Evolutionary conservation across 257 asterid genomes (phyloP).

Genomic region (Fraxinus excelsior): DNA sequence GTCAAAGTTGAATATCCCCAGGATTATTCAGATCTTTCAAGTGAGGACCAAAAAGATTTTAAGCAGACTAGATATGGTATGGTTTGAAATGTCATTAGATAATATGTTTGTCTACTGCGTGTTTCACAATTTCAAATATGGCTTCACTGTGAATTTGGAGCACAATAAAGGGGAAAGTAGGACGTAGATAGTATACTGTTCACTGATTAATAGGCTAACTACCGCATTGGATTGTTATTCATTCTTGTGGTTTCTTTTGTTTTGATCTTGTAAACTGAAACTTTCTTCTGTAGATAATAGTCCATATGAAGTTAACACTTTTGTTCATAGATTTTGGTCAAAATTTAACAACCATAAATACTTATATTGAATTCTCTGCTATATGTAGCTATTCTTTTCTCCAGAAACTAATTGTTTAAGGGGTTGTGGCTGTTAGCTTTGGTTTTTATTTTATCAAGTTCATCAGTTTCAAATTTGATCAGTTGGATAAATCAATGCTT

Average conservation of each 20-base stretch:
- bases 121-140: slow-evolving; percentile 7
- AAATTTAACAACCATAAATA: neutral
- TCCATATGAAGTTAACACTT: neutral
- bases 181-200: neutral
- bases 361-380: too few relatives aligned
- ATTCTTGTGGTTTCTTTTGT: neutral
- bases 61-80: slow-evolving; percentile 96
- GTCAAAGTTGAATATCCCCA: slow-evolving; percentile 86
- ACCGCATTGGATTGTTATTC: slow-evolving; percentile 8
- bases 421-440: neutral
- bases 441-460: slow-evolving; percentile 5
- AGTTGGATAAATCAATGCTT: neutral
- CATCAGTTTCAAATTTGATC: slow-evolving; percentile 3
- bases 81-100: slow-evolving; percentile 20
- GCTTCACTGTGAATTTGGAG: slow-evolving; percentile 5
- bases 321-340: neutral
- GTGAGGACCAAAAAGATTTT: slow-evolving; percentile 94
- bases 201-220: neutral
- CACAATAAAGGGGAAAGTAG: neutral
- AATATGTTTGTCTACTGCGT: slow-evolving; percentile 14
- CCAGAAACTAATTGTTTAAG: neutral
- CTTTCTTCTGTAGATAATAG: neutral
- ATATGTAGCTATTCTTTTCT: neutral
- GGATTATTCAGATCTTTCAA: slow-evolving; percentile 78
- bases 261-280: slow-evolving; percentile 15